Percentiles rank a stretch among this genome's conserved stretches.
Evolutionary conservation across 345 rosid genomes (phyloP).

Genomic region (Dipteronia sinensis): DNA sequence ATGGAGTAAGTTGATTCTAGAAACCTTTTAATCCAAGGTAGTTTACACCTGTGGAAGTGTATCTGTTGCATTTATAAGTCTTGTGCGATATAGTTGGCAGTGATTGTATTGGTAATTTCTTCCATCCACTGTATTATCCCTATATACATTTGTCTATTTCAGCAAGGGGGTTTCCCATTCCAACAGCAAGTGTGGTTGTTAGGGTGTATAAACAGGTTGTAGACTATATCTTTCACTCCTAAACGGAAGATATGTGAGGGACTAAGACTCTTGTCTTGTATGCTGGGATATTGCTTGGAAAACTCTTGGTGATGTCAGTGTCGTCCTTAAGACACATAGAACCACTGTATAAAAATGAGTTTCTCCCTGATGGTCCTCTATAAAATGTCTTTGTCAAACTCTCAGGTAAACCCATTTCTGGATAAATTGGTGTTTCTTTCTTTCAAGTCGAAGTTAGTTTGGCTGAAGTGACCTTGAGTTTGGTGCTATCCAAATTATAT

Average conservation of each 20-base stretch:
- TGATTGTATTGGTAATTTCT: neutral
- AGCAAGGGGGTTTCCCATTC: neutral
- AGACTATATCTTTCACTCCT: conserved; percentile 2
- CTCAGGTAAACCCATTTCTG: neutral
- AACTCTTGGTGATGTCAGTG: neutral
- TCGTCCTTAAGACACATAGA: neutral
- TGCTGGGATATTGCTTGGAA: neutral
- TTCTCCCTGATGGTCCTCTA: neutral
- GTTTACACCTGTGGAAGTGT: neutral
- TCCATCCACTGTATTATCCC: neutral
- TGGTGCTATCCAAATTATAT: neutral
- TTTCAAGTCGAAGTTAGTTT: neutral
- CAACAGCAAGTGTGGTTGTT: neutral
- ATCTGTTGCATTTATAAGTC: neutral
- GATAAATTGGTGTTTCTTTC: neutral
- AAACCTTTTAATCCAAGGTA: neutral
- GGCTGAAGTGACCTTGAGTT: conserved; percentile 3
- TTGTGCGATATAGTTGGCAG: neutral
- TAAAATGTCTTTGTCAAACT: neutral
- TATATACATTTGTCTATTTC: too few species aligned
- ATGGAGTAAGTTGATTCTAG: neutral
- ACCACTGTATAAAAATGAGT: neutral
- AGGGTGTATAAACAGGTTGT: neutral
- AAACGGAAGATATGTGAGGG: neutral
- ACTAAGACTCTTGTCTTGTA: neutral